Evolutionary conservation across 192 early-diverging fungal species (phyloP).

Genomic region (Geosiphon pyriformis): DNA sequence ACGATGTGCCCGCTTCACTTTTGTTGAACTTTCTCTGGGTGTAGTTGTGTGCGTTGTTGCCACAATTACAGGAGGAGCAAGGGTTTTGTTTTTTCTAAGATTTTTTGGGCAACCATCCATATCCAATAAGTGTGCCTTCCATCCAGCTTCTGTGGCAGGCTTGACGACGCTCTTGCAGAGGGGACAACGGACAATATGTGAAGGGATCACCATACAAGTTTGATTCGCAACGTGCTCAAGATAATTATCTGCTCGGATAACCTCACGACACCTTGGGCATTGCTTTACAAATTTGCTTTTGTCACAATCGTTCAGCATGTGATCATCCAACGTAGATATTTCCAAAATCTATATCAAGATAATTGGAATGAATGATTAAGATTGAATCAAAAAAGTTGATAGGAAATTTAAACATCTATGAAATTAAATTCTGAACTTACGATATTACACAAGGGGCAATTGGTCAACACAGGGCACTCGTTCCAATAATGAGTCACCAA

Average conservation of each 20-base stretch:
- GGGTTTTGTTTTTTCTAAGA: slow-evolving; percentile 28
- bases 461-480: slow-evolving; percentile 65
- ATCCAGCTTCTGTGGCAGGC: slow-evolving; percentile 49
- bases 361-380: not conserved
- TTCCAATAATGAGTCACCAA: slow-evolving; percentile 74
- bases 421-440: slow-evolving; percentile 36
- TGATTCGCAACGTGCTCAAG: slow-evolving; percentile 44
- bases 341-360: slow-evolving; percentile 57
- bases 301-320: slow-evolving; percentile 64
- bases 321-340: slow-evolving; percentile 56
- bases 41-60: not conserved
- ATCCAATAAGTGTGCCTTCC: slow-evolving; percentile 60
- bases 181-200: slow-evolving; percentile 47
- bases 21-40: not conserved
- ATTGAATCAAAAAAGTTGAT: not conserved
- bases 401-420: too few relatives aligned
- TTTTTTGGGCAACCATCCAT: slow-evolving; percentile 52
- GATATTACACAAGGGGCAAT: slow-evolving; percentile 64
- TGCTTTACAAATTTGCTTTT: slow-evolving; percentile 48
- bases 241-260: slow-evolving; percentile 49
- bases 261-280: slow-evolving; percentile 57
- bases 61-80: not conserved
- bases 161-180: slow-evolving; percentile 53
- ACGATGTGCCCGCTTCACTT: not conserved
- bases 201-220: slow-evolving; percentile 31